Evolutionary conservation across 1,284 basidiomycete species (phyloP).

Genomic region (Sparassis latifolia): DNA sequence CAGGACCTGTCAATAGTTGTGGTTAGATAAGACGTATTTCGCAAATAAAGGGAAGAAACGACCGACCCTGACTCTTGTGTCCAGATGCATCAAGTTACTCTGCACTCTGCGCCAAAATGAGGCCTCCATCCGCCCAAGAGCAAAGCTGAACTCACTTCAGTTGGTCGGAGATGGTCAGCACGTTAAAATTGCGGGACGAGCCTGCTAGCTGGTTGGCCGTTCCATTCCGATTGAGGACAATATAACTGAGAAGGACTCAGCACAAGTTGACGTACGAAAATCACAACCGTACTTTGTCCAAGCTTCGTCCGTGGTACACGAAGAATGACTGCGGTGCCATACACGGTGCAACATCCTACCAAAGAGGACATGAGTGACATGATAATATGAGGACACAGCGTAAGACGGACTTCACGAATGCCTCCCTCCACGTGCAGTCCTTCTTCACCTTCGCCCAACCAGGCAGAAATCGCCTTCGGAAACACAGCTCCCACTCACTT

Average conservation of each 20-base stretch:
- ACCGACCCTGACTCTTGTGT: constrained; percentile 47
- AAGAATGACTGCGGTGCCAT: constrained; percentile 57
- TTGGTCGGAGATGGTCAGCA: constrained; percentile 59
- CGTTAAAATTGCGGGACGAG: constrained; percentile 60
- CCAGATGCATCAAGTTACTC: constrained; percentile 54
- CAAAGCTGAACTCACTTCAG: constrained; percentile 48
- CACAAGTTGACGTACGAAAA: not conserved
- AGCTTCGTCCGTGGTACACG: constrained; percentile 70
- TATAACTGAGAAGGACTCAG: constrained; percentile 40
- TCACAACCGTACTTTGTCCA: constrained; percentile 62
- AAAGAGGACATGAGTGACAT: not conserved
- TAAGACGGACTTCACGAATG: constrained; percentile 49
- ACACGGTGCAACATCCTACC: constrained; percentile 51
- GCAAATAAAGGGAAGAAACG: constrained; percentile 26
- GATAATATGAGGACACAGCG: not conserved
- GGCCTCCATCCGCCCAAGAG: not conserved
- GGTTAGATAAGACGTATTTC: constrained; percentile 6
- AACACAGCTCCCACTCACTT: constrained; percentile 66
- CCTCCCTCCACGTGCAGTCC: constrained; percentile 51
- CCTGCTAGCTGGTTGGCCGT: constrained; percentile 63
- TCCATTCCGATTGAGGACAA: constrained; percentile 68
- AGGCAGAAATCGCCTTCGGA: constrained; percentile 61
- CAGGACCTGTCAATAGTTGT: constrained; percentile 40
- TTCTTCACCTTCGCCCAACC: constrained; percentile 66
- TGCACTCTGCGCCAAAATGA: constrained; percentile 40